These are phyloP conservation scores for Nelumbo lutea DNA, from an alignment of 164 flowering plant species.

Conservation along the genomic window DNA sequence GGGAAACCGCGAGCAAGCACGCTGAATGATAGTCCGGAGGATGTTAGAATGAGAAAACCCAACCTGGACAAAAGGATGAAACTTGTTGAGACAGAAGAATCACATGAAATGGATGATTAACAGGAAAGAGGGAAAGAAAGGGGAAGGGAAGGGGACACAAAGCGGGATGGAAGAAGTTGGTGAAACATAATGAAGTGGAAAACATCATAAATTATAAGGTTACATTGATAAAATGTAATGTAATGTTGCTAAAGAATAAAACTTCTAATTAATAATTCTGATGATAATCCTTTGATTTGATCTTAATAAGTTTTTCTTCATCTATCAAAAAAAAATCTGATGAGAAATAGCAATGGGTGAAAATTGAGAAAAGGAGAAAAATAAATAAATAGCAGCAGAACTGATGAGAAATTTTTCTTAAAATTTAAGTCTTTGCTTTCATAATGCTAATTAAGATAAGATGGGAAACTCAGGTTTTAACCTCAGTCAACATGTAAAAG, in stretches of 20 bases:
- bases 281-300: too few species aligned
- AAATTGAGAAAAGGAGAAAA: not conserved
- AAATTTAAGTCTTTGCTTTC: not conserved
- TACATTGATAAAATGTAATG: not conserved
- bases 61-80: slow-evolving; percentile 38
- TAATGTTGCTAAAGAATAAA: not conserved
- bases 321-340: not conserved
- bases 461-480: too few species aligned
- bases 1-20: slow-evolving; percentile 73
- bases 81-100: not conserved
- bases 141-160: not conserved
- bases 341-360: not conserved
- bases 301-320: too few species aligned
- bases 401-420: not conserved
- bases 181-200: not conserved
- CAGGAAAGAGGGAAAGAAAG: not conserved
- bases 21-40: slow-evolving; percentile 66
- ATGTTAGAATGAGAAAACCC: slow-evolving; percentile 88
- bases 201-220: not conserved
- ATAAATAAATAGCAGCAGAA: not conserved
- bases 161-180: not conserved
- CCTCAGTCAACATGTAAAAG: too few species aligned
- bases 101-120: not conserved
- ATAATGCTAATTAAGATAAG: too few species aligned
- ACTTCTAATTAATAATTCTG: not conserved